phyloP scores from a whole-genome alignment of 176 grass and related monocot genomes.

The Leersia perrieri region DNA sequence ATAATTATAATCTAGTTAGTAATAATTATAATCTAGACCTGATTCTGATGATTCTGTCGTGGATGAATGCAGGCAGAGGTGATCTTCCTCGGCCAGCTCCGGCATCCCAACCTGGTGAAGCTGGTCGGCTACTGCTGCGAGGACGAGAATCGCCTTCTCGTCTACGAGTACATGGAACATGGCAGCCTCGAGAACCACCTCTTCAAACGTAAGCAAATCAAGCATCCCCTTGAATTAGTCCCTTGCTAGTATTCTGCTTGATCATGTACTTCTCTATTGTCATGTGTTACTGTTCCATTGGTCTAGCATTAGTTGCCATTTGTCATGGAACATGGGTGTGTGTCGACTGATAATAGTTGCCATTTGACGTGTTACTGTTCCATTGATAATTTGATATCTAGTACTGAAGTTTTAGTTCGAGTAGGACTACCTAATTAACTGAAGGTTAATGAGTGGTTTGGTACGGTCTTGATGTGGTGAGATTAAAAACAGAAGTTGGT shows the following conservation, averaged over 20 bases:
- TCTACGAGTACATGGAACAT: constrained; percentile 73
- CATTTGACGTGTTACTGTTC: too few species aligned
- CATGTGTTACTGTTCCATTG: background rate
- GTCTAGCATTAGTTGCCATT: background rate
- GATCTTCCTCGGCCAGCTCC: constrained; percentile 79
- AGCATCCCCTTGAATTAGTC: background rate
- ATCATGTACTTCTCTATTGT: too few species aligned
- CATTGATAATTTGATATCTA: too few species aligned
- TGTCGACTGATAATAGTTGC: too few species aligned
- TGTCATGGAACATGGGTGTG: too few species aligned
- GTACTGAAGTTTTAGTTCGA: background rate
- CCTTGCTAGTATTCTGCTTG: background rate
- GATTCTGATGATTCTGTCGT: background rate
- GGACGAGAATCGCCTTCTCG: constrained; percentile 63
- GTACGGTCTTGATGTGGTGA: background rate
- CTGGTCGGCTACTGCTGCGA: constrained; percentile 86
- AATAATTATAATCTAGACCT: background rate
- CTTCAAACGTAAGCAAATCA: constrained; percentile 62
- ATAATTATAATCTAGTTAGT: too few species aligned
- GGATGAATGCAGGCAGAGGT: constrained; percentile 56
- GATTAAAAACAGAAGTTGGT: background rate
- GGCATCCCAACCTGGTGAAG: constrained; percentile 86
- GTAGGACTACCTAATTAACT: background rate
- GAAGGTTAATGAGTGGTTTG: background rate
- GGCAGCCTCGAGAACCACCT: constrained; percentile 76